Percentiles rank a stretch among this genome's conserved stretches.
Evolutionary conservation across 116 monocot genomes (phyloP).

Genomic region (Iris pallida): DNA sequence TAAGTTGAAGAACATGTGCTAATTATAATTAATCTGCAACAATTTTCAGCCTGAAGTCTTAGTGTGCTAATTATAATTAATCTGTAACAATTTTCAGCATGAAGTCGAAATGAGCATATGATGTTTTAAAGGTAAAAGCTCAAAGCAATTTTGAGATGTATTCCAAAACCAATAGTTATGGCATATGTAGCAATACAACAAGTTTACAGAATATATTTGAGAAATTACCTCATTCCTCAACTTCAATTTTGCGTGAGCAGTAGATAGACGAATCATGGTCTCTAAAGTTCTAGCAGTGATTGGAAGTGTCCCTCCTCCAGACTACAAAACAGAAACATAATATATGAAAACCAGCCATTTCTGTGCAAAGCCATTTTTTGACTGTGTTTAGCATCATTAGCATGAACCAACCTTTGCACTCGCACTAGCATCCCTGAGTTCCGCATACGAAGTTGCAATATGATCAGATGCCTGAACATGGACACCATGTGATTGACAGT

Average conservation of each 20-base stretch:
- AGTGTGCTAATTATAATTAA: too few species aligned
- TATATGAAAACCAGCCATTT: constrained; percentile 9
- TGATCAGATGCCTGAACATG: constrained; percentile 59
- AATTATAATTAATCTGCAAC: too few species aligned
- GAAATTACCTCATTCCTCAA: constrained; percentile 61
- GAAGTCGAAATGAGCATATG: too few species aligned
- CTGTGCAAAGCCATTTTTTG: neutral
- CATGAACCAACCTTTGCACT: constrained; percentile 50
- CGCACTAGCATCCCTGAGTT: constrained; percentile 61
- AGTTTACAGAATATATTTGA: neutral
- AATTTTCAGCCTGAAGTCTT: too few species aligned
- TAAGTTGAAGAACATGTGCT: too few species aligned
- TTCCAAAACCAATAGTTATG: too few species aligned
- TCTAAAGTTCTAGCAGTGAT: constrained; percentile 84
- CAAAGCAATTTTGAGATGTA: too few species aligned
- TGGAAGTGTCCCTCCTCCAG: constrained; percentile 79
- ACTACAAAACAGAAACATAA: constrained; percentile 5
- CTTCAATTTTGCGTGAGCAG: constrained; percentile 80
- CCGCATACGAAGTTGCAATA: constrained; percentile 79
- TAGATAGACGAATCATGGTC: constrained; percentile 81
- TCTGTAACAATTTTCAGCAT: too few species aligned
- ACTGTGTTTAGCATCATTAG: neutral
- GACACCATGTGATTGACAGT: too few species aligned
- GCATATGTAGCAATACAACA: too few species aligned
- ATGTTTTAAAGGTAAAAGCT: too few species aligned